Evolutionary conservation across 1,284 basidiomycete species (phyloP).

Genomic region (Peniophora sp.): DNA sequence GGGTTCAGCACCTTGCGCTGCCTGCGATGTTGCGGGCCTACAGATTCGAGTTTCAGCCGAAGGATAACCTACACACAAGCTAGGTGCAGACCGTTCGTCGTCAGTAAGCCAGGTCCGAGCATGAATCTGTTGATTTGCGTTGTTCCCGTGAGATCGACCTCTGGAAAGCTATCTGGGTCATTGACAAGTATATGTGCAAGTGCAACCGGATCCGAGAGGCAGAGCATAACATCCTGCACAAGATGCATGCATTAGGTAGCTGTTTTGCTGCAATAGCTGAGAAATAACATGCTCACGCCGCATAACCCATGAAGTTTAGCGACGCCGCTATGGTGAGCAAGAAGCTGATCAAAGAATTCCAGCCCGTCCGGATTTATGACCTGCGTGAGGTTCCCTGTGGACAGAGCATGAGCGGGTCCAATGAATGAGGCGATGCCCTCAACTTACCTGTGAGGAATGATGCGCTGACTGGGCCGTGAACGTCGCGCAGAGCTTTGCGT

Average conservation of each 20-base stretch:
- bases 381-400: not conserved
- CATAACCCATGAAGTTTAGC: not conserved
- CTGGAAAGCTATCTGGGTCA: constrained; percentile 16
- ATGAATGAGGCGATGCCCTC: not conserved
- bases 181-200: constrained; percentile 19
- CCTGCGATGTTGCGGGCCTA: constrained; percentile 40
- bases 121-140: not conserved
- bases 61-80: not conserved
- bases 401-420: not conserved
- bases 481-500: not conserved
- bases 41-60: not conserved
- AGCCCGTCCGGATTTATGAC: not conserved
- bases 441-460: not conserved
- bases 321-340: not conserved
- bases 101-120: constrained; percentile 28
- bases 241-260: no score
- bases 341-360: no score
- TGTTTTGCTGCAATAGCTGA: no score
- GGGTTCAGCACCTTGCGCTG: constrained; percentile 44
- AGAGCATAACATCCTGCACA: constrained; percentile 15
- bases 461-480: not conserved
- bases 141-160: not conserved
- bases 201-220: constrained; percentile 18
- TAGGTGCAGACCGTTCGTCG: constrained; percentile 3
- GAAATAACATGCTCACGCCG: not conserved